Evolutionary conservation across 352 stramenopile genomes (phyloP).

Genomic region (Phytophthora ramorum): DNA sequence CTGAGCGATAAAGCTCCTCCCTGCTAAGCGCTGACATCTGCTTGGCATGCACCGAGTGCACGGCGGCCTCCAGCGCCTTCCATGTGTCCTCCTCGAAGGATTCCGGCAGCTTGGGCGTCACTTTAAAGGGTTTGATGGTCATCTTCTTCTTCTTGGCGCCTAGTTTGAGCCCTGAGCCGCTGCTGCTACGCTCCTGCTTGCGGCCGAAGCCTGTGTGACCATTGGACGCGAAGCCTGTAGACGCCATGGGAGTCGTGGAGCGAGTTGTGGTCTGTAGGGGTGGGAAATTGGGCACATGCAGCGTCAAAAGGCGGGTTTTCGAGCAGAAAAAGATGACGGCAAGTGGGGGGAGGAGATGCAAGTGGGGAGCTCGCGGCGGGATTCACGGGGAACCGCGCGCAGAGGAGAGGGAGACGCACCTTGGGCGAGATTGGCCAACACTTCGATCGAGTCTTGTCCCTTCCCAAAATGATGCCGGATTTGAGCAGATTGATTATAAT

Average conservation of each 20-base stretch:
- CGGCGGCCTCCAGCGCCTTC: constrained; percentile 69
- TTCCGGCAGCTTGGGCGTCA: constrained; percentile 74
- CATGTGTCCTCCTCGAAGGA: constrained; percentile 84
- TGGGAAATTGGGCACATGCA: neutral
- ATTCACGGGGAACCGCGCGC: neutral
- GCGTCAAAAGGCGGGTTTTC: constrained; percentile 7
- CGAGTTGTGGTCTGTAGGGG: neutral
- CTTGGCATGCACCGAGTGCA: constrained; percentile 74
- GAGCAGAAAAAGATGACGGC: neutral
- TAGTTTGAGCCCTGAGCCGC: constrained; percentile 24
- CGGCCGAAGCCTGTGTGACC: constrained; percentile 34
- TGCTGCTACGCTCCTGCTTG: constrained; percentile 44
- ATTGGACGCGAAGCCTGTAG: constrained; percentile 34
- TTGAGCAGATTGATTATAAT: constrained; percentile 1
- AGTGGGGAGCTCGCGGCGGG: neutral
- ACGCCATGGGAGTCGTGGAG: constrained; percentile 32
- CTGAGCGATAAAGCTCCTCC: constrained; percentile 86
- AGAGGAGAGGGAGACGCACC: neutral
- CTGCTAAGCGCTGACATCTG: constrained; percentile 68
- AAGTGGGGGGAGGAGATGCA: neutral
- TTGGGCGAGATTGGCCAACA: neutral
- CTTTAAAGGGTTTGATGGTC: constrained; percentile 88
- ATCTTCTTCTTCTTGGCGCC: constrained; percentile 78
- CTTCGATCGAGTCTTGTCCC: neutral
- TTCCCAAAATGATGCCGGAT: constrained; percentile 24